Evolutionary conservation across 2,329 filamentous ascomycete species (phyloP), one percentile per base, ranked within the genome.

Genomic region (Pseudogymnoascus sp.): DNA sequence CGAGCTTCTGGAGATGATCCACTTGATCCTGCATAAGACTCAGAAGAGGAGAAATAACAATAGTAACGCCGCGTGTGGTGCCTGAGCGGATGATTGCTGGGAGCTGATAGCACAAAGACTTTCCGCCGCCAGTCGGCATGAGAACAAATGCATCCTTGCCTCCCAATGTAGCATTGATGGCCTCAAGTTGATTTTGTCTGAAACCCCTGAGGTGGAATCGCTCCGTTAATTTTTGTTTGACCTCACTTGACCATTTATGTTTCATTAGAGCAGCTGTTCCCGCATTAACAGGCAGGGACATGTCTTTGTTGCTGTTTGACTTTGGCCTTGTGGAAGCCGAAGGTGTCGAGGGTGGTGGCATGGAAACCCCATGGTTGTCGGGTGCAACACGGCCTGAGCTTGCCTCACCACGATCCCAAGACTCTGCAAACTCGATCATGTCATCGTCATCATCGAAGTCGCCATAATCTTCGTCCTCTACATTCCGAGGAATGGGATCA

Each of bases 1-100:
- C 81, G 54, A 94, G 76, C 8, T 83, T 81, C 60, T 81, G 82
- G 67, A 97, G 80, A 72, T 97, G 93, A 35, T 88, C 81, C 4
- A 97, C 92, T 71, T 99, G 94, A 72, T 99, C 95, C 71, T 96
- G 88, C 94, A 99, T 99, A 68, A 99, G 77, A 77, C 93, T 97
- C 37, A 99, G 79, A 58, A 99, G 77, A 2, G 94, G 94, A 0
- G 93, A 97, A n/a, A 99, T 85, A 2, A 99, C 94, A 60, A 99
- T 82, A 0, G 93, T 97, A 24, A 99, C 86, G 3, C 94, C 95
- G 35, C 79, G 79, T 0, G 93, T 97, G 68, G 83, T 88, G 44
- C 94, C 94, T 50, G 84, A 88, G 57, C 81, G 84, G 33, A 99
- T 81, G 17, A 97, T 83, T 1, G 94, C 90, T 11, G 94, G 95